Evolutionary conservation across 306 rosid genomes (phyloP).

Genomic region (Rubus parviflorus): DNA sequence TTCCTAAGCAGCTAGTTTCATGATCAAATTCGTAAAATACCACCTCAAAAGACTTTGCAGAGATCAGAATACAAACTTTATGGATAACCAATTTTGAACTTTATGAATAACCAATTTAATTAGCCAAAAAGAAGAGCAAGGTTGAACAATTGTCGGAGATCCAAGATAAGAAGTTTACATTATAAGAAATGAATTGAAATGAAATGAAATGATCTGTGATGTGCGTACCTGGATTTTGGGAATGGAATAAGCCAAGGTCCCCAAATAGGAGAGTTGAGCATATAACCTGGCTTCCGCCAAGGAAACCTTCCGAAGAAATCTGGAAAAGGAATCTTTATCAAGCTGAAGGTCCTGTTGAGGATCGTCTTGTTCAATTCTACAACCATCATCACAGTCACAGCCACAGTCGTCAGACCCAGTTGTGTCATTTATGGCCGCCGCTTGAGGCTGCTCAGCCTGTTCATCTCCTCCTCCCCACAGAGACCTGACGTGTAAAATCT

Average conservation of each 20-base stretch:
- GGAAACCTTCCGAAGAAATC: constrained; percentile 77
- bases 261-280: constrained; percentile 87
- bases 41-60: neutral
- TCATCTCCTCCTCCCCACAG: constrained; percentile 45
- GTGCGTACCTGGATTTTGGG: constrained; percentile 65
- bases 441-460: neutral
- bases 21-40: neutral
- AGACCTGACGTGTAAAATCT: constrained; percentile 68
- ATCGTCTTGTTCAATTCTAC: constrained; percentile 44
- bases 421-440: neutral
- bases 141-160: neutral
- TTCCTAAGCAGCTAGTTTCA: neutral
- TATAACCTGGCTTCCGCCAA: constrained; percentile 72
- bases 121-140: neutral
- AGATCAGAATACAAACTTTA: neutral
- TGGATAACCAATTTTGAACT: neutral
- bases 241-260: constrained; percentile 70
- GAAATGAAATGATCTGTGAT: neutral
- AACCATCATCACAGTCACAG: constrained; percentile 47
- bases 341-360: constrained; percentile 42
- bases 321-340: constrained; percentile 65
- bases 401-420: constrained; percentile 26
- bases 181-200: neutral
- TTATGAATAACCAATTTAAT: neutral
- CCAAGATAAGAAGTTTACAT: constrained; percentile 7